A percentile compares a stretch with the other conserved stretches of the same genome.
phyloP scores from a whole-genome alignment of 371 early-diverging fungal species.

The Paraphysoderma sedebokerense region DNA sequence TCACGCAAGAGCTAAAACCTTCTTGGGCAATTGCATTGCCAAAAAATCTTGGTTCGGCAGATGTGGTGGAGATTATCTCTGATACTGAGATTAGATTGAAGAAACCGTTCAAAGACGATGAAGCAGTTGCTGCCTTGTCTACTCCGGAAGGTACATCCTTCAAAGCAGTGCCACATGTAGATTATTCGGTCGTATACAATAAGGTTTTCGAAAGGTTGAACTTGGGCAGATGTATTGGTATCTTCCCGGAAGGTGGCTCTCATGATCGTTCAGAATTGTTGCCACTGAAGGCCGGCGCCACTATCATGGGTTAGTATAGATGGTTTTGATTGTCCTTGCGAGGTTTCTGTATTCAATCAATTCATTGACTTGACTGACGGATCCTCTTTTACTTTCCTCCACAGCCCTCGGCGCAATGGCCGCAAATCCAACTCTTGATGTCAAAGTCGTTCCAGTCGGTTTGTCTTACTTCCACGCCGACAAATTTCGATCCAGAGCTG shows the following conservation, averaged over 20 bases:
- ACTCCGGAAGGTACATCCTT: conserved; percentile 38
- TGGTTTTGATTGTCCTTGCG: background rate
- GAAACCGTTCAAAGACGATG: conserved; percentile 11
- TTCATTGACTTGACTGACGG: conserved; percentile 3
- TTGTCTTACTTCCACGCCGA: conserved; percentile 93
- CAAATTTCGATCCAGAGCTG: conserved; percentile 86
- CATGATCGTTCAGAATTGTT: conserved; percentile 90
- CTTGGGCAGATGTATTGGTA: conserved; percentile 68
- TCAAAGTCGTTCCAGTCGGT: conserved; percentile 79
- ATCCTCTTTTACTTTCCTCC: no score
- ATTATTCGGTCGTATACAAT: conserved; percentile 69
- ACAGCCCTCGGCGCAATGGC: conserved; percentile 95
- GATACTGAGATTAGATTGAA: conserved; percentile 59
- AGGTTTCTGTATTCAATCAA: background rate
- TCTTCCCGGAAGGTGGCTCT: conserved; percentile 95
- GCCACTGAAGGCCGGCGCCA: conserved; percentile 66
- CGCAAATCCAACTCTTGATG: conserved; percentile 62
- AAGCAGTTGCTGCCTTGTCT: conserved; percentile 41
- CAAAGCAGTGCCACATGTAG: conserved; percentile 67
- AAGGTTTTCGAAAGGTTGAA: conserved; percentile 59
- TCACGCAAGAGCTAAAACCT: conserved; percentile 37
- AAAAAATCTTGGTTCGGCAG: conserved; percentile 36
- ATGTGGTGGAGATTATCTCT: conserved; percentile 53
- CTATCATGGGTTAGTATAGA: conserved; percentile 6
- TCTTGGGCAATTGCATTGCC: conserved; percentile 38